phyloP scores from a whole-genome alignment of 129 eudicot genomes.

The Pulicaria dysenterica region DNA sequence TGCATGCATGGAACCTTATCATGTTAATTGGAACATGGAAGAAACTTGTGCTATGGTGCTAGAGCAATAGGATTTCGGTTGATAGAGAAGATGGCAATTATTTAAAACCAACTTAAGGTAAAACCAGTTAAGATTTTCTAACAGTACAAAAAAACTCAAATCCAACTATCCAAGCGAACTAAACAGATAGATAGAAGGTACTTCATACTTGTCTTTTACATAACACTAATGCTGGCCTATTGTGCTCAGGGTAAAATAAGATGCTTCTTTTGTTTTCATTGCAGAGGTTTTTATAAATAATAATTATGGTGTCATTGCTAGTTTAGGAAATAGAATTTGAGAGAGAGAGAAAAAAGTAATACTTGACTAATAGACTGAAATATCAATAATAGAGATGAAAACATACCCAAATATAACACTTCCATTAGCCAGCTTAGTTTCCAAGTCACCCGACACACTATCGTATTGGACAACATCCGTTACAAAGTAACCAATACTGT shows the following conservation, averaged over 20 bases:
- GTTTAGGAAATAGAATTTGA: neutral
- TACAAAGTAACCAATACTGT: constrained; percentile 81
- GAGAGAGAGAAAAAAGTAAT: neutral
- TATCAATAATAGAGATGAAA: constrained; percentile 10
- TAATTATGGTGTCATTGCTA: neutral
- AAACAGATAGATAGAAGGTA: too few relatives aligned
- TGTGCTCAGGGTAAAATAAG: constrained; percentile 8
- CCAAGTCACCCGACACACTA: constrained; percentile 83
- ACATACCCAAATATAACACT: constrained; percentile 87
- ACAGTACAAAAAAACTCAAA: neutral
- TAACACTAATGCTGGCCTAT: neutral
- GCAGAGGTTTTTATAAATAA: neutral
- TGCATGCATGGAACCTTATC: too few relatives aligned
- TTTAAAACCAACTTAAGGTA: neutral
- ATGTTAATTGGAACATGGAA: too few relatives aligned
- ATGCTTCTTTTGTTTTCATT: constrained; percentile 3
- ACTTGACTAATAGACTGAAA: neutral
- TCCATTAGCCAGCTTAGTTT: constrained; percentile 83
- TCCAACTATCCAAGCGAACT: too few relatives aligned
- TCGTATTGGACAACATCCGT: constrained; percentile 79
- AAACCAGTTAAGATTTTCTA: neutral
- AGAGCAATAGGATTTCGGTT: neutral
- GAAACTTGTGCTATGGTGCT: neutral
- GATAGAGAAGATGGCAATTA: neutral
- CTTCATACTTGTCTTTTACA: neutral